Base-by-base conservation (phyloP, 1,139 yeast species). In the Geotrichum restrictum region DNA sequence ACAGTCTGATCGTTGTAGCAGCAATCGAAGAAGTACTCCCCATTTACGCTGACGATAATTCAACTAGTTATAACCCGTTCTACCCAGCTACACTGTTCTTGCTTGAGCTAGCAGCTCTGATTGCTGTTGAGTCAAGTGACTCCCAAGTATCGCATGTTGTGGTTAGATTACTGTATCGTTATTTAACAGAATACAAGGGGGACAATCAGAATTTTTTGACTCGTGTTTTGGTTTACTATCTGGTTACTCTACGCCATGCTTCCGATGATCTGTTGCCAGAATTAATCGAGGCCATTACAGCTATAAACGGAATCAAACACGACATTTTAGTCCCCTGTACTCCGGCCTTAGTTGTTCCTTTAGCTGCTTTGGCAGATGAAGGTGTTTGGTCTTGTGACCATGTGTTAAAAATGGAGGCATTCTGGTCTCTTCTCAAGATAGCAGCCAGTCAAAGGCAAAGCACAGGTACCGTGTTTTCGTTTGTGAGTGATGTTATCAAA, bases 381-480 rank as follows among this genome's bases (percentile, higher is more conserved):
- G 80, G 76, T 10, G 70, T 79, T 1, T 77, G 81, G 75, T 71
- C 77, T 53, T 69, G 70, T 13, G 68, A 45, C 4, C 33, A 33
- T 27, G 60, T 54, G 6, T 21, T 58, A 29, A 29, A 38, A 13
- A 32, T 79, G 57, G 73, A 74, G 7, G 22, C 34, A 7, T 86
- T 78, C 62, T 86, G 95, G 95, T 76, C 76, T 46, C 62, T 82
- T 1, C 65, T 86, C 49, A 72, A 91, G 62, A 62, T 69, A 1
- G 73, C 83, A 56, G 86, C 85, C 0, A 75, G 85, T 0, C 71
- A 78, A 34, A 77, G 81, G 10, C 72, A 73, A 1, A 77, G 64
- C 16, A 78, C 89, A 0, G 64, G 66, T 7, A 69, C 69, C 0
- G 74, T 86, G 5, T 78, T 80, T 52, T 68, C 68, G 19, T 81